These are phyloP conservation scores for Colletotrichum cuscutae DNA, from an alignment of 2,329 filamentous ascomycete species.

Conservation along the genomic window DNA sequence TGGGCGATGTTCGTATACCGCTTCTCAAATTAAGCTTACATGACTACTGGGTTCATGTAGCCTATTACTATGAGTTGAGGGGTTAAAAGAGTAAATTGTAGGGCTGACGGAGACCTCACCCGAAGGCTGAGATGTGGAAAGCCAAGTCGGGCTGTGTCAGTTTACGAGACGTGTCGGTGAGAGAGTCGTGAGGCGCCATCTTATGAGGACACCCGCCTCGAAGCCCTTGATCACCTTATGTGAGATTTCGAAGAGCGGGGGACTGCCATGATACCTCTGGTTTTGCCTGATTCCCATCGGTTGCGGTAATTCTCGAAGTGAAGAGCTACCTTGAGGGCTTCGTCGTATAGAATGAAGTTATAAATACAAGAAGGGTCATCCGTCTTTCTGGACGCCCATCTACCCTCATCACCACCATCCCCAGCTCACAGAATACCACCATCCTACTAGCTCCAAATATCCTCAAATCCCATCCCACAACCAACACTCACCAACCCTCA, in stretches of 20 bases:
- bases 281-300: background rate
- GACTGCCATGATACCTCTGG: background rate
- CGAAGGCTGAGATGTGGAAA: background rate
- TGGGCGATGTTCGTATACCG: background rate
- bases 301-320: background rate
- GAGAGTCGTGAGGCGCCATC: background rate
- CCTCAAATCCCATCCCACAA: background rate
- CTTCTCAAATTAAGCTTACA: background rate
- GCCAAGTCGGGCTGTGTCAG: background rate
- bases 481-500: background rate
- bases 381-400: background rate
- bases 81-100: background rate
- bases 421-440: background rate
- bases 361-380: background rate
- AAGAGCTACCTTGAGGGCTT: too few species aligned
- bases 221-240: background rate
- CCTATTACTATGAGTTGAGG: background rate
- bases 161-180: background rate
- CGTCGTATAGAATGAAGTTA: background rate
- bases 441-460: background rate
- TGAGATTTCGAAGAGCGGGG: background rate
- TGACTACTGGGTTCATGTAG: background rate
- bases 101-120: constrained; percentile 6
- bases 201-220: background rate
- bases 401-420: background rate